Conservation (phyloP, 1,284 basidiomycete genomes). For the Leccinum cinnamomeum region DNA sequence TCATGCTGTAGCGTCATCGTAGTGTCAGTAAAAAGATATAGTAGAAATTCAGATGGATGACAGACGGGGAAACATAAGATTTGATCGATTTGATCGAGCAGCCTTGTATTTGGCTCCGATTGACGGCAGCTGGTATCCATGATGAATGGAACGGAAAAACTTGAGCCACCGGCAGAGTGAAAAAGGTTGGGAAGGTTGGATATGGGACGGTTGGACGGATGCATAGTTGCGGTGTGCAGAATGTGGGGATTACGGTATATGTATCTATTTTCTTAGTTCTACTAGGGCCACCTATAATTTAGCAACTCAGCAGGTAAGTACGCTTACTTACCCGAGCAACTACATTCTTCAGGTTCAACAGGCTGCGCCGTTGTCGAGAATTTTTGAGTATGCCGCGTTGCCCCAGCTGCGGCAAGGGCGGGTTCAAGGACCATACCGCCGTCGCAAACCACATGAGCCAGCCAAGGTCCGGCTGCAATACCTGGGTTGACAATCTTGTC, state of each 20-base stretch:
- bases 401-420: not conserved
- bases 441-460: constrained; percentile 2
- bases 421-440: not conserved
- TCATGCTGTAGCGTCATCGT: not conserved
- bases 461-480: constrained; percentile 1
- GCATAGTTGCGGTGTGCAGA: not conserved
- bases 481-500: not conserved
- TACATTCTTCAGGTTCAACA: not conserved
- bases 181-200: not conserved
- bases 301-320: not conserved
- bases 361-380: not conserved
- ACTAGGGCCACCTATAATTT: too few relatives aligned
- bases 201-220: not conserved
- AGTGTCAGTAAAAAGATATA: not conserved
- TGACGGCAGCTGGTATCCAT: not conserved
- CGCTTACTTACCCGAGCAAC: not conserved
- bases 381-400: not conserved
- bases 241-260: too few relatives aligned
- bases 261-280: too few relatives aligned
- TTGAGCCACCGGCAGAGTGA: not conserved
- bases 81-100: not conserved
- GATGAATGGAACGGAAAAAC: not conserved
- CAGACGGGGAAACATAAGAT: not conserved
- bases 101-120: not conserved
- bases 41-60: not conserved